A percentile compares a stretch with the other conserved stretches of the same genome.
Conservation (phyloP, 148 eudicot species). For the Cornus florida region DNA sequence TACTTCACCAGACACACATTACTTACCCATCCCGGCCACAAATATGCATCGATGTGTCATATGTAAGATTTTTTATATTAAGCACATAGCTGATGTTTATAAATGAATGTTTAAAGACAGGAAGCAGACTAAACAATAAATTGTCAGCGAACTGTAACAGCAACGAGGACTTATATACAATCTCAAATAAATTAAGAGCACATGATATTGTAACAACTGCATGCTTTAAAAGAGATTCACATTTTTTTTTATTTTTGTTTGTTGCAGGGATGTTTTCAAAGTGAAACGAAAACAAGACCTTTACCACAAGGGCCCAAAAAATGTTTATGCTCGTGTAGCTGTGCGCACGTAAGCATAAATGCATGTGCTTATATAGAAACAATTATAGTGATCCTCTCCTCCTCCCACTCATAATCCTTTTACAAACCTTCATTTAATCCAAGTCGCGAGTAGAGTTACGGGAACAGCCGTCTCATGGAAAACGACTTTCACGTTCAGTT, state of each 20-base stretch:
- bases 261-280: no score
- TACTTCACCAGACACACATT: background rate
- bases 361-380: background rate
- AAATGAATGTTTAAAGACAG: background rate
- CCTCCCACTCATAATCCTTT: background rate
- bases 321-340: background rate
- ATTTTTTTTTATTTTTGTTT: no score
- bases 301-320: background rate
- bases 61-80: background rate
- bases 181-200: background rate
- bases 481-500: no score
- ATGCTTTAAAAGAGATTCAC: background rate
- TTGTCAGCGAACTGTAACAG: background rate
- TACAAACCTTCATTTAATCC: background rate
- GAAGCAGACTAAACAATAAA: background rate
- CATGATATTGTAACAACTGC: no score
- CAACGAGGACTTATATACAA: background rate
- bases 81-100: background rate
- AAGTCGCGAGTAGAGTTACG: no score
- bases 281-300: background rate
- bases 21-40: background rate
- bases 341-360: background rate
- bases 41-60: background rate
- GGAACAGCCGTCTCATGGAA: no score
- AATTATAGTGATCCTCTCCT: background rate